These are phyloP conservation scores for Casuarina glauca DNA, from an alignment of 306 rosid genomes.

Conservation along the genomic window DNA sequence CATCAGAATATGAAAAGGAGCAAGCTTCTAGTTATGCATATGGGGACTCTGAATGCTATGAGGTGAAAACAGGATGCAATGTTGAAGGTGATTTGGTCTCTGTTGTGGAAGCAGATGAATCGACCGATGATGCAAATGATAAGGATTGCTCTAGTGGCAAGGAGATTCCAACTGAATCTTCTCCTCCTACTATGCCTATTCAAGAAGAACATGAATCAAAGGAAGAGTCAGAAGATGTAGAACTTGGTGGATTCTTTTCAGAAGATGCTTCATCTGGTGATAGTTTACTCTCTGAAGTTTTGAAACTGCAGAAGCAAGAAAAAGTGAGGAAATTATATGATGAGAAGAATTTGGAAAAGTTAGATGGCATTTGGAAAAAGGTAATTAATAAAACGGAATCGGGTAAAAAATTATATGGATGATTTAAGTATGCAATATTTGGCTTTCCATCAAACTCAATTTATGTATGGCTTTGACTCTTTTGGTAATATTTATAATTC, in stretches of 20 bases:
- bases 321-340: constrained; percentile 52
- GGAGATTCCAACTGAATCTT: constrained; percentile 39
- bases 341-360: constrained; percentile 75
- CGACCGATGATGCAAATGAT: constrained; percentile 31
- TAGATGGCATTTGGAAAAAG: constrained; percentile 94
- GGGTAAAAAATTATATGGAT: constrained; percentile 6
- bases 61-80: constrained; percentile 24
- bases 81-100: constrained; percentile 25
- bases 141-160: constrained; percentile 31
- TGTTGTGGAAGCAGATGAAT: constrained; percentile 41
- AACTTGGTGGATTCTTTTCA: constrained; percentile 75
- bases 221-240: constrained; percentile 64
- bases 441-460: neutral
- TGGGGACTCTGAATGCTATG: constrained; percentile 32
- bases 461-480: neutral
- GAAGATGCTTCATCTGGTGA: constrained; percentile 58
- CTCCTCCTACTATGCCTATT: constrained; percentile 26
- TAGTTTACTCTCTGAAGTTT: constrained; percentile 48
- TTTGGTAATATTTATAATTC: constrained; percentile 1
- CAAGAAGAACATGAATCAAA: constrained; percentile 45
- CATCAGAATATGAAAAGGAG: constrained; percentile 62
- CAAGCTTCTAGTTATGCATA: constrained; percentile 40
- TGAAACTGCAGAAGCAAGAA: constrained; percentile 65
- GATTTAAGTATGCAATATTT: neutral
- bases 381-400: constrained; percentile 31